phyloP scores from a whole-genome alignment of 768 basidiomycete genomes.

The Suillus ampliporus region DNA sequence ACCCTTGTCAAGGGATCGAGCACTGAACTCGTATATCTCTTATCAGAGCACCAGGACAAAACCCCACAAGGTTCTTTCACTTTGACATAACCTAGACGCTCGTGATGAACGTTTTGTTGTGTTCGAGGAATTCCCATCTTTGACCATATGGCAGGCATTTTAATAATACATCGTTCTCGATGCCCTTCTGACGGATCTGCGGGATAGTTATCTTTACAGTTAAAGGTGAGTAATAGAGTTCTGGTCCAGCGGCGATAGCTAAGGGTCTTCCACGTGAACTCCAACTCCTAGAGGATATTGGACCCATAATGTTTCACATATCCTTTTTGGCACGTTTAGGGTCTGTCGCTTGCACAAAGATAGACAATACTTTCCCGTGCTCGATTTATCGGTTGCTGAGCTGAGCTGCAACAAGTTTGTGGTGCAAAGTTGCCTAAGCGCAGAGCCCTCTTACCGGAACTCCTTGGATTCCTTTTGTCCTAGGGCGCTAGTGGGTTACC shows the following conservation, averaged over 20 bases:
- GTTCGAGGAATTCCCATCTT: slow-evolving; percentile 3
- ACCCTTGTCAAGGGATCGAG: slow-evolving; percentile 5
- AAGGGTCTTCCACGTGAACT: slow-evolving; percentile 25
- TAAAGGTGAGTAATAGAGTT: slow-evolving; percentile 24
- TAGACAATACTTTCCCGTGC: slow-evolving; percentile 8
- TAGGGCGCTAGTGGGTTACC: background rate
- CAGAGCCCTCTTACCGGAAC: background rate
- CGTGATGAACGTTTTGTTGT: background rate
- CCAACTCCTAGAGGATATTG: background rate
- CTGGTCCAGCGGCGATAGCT: slow-evolving; percentile 19
- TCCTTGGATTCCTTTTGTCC: slow-evolving; percentile 13
- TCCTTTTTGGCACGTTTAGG: slow-evolving; percentile 1
- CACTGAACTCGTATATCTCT: background rate
- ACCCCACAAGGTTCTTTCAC: background rate
- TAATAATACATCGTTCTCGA: slow-evolving; percentile 3
- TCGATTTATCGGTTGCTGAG: slow-evolving; percentile 1
- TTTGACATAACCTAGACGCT: background rate
- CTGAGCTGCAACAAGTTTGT: too few relatives aligned
- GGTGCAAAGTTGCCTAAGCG: background rate
- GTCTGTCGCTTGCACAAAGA: background rate
- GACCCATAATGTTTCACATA: slow-evolving; percentile 5
- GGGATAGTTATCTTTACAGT: slow-evolving; percentile 19
- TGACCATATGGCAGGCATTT: slow-evolving; percentile 14
- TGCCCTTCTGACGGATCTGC: background rate
- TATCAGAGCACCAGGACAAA: slow-evolving; percentile 5